Conservation (phyloP, 1,284 basidiomycete genomes). For the Tylopilus sp. region DNA sequence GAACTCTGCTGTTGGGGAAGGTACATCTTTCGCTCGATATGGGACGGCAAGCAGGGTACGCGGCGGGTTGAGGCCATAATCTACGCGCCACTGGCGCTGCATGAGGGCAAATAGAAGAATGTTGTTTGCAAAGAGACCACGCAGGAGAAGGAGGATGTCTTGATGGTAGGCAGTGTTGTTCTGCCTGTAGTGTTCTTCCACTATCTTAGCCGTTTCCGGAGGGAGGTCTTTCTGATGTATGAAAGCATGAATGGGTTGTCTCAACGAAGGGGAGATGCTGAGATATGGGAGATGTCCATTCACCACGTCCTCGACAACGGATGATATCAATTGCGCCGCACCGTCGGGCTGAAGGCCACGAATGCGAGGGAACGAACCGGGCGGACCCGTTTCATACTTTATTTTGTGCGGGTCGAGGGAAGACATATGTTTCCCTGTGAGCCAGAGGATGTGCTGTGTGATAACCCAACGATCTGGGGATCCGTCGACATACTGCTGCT, state of each 20-base stretch:
- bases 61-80: slow-evolving; percentile 57
- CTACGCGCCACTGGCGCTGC: slow-evolving; percentile 59
- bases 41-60: slow-evolving; percentile 64
- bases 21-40: slow-evolving; percentile 64
- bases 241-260: slow-evolving; percentile 31
- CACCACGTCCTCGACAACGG: slow-evolving; percentile 37
- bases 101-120: slow-evolving; percentile 41
- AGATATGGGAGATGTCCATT: slow-evolving; percentile 32
- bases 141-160: slow-evolving; percentile 49
- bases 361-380: slow-evolving; percentile 42
- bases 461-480: slow-evolving; percentile 59
- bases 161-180: slow-evolving; percentile 18
- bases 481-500: slow-evolving; percentile 53
- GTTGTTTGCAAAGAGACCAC: slow-evolving; percentile 50
- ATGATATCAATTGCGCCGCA: slow-evolving; percentile 31
- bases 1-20: slow-evolving; percentile 61
- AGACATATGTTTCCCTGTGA: slow-evolving; percentile 27
- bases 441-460: slow-evolving; percentile 50
- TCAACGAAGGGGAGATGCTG: slow-evolving; percentile 21
- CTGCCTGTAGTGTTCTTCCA: slow-evolving; percentile 22
- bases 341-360: slow-evolving; percentile 42
- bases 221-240: slow-evolving; percentile 18
- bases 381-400: slow-evolving; percentile 11
- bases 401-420: slow-evolving; percentile 30
- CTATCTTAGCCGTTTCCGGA: slow-evolving; percentile 30